phyloP scores from a whole-genome alignment of 257 asterid species.

The Petrea volubilis region DNA sequence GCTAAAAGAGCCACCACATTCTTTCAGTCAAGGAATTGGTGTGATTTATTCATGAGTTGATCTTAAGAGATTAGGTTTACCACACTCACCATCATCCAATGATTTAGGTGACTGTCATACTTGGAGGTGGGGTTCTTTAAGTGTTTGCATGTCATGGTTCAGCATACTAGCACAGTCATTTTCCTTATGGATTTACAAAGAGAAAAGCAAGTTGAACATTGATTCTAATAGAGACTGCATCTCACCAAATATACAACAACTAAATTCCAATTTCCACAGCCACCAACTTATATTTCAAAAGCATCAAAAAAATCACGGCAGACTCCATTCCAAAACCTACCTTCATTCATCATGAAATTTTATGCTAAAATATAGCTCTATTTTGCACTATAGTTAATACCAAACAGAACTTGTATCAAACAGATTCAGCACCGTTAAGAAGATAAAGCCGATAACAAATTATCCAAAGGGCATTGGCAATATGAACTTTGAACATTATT shows the following conservation, averaged over 20 bases:
- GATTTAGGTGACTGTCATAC: neutral
- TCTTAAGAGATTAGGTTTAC: neutral
- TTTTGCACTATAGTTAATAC: neutral
- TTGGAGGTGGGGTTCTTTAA: neutral
- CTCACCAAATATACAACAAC: neutral
- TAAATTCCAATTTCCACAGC: neutral
- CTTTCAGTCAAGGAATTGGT: neutral
- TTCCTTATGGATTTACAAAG: neutral
- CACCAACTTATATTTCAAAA: neutral
- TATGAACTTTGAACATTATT: neutral
- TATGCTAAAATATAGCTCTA: neutral
- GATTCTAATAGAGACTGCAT: neutral
- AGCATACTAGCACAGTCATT: neutral
- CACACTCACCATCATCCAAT: neutral
- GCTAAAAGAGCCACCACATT: neutral
- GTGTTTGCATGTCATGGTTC: neutral
- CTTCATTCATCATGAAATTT: neutral
- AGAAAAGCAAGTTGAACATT: neutral
- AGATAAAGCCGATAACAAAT: no score
- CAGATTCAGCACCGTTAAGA: neutral
- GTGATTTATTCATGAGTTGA: neutral
- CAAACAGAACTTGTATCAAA: neutral
- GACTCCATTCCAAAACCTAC: neutral
- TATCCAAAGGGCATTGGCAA: neutral
- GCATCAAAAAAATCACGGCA: neutral